Evolutionary conservation across 1,284 basidiomycete genomes (phyloP).

Genomic region (Ustilago sp.): DNA sequence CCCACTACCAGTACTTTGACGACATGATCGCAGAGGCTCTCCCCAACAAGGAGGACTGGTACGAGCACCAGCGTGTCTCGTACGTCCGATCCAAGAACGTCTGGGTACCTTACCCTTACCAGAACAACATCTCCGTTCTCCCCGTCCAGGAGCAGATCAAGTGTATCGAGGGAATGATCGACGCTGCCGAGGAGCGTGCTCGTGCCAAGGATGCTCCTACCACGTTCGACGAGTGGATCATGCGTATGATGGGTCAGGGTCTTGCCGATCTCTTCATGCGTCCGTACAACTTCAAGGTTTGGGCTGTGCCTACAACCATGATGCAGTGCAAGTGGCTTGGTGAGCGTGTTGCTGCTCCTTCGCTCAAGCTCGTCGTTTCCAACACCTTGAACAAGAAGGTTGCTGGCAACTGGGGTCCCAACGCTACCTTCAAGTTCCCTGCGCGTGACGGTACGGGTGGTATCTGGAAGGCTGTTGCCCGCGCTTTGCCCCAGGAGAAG

Average conservation of each 20-base stretch:
- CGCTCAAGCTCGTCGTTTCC: conserved; percentile 72
- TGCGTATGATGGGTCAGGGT: conserved; percentile 72
- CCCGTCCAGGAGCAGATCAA: conserved; percentile 72
- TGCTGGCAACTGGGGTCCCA: conserved; percentile 74
- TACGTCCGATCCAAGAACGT: conserved; percentile 72
- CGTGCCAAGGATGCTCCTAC: conserved; percentile 69
- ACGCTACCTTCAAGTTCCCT: conserved; percentile 74
- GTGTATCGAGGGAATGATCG: conserved; percentile 73
- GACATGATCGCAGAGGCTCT: conserved; percentile 72
- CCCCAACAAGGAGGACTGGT: conserved; percentile 72
- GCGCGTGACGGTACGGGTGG: conserved; percentile 73
- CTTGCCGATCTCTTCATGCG: conserved; percentile 74
- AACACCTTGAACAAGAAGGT: conserved; percentile 73
- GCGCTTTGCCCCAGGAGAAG: conserved; percentile 71
- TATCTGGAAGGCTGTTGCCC: conserved; percentile 74
- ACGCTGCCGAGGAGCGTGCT: conserved; percentile 69
- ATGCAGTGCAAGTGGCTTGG: conserved; percentile 75
- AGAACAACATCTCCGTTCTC: conserved; percentile 73
- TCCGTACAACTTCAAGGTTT: conserved; percentile 74
- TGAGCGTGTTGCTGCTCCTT: conserved; percentile 73
- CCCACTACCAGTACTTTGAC: conserved; percentile 74
- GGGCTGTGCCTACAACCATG: conserved; percentile 73
- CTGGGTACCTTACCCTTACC: conserved; percentile 73
- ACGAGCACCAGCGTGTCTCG: conserved; percentile 73
- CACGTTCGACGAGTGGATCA: conserved; percentile 73